Base-by-base conservation (phyloP, 2,329 filamentous ascomycete genomes). In the Pseudogymnoascus sp. region DNA sequence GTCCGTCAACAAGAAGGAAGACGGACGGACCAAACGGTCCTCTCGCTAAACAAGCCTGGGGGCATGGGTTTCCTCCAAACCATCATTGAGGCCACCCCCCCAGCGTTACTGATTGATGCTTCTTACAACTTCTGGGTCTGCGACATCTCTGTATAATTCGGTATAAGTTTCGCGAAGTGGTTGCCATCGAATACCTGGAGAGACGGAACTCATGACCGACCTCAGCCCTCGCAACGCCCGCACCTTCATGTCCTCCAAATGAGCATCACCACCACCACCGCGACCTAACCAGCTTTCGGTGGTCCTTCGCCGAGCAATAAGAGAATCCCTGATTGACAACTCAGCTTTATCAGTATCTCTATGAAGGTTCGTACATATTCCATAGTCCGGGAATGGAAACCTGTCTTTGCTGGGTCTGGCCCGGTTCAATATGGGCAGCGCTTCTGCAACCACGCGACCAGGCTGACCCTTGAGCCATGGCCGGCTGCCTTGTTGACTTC, bases 181-280 rank as follows among this genome's bases (percentile, higher is more conserved):
- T 14, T 56, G 50, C 29, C 21, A 56, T 56, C n/a, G 29, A 56
- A 56, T 14, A 19, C 29, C 29, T 56, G 50, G 50, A 33, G 29
- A 4, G 16, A 56, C 50, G 50, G 50, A 56, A 56, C 50, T 4
- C 50, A 56, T 56, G 50, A 35, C 13, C 50, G 50, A 56, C 50
- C 50, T 8, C 50, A 56, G 16, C 29, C 50, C 29, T 56, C 50
- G 33, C 50, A 26, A 56, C 50, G 50, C 33, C 50, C 29, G 29
- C 50, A 56, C n/a, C 50, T 56, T 56, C 50, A 56, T 56, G 50
- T 56, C 50, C n/a, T 56, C 50, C 50, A 56, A 56, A 56, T 56
- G 50, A 56, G 50, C 50, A 56, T 35, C 50, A 56, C 50, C 50
- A 56, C 50, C 50, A 56, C 50, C 50, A 56, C 50, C 50, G 50